phyloP scores from a whole-genome alignment of 164 flowering plant genomes.

The Sextonia rubra region DNA sequence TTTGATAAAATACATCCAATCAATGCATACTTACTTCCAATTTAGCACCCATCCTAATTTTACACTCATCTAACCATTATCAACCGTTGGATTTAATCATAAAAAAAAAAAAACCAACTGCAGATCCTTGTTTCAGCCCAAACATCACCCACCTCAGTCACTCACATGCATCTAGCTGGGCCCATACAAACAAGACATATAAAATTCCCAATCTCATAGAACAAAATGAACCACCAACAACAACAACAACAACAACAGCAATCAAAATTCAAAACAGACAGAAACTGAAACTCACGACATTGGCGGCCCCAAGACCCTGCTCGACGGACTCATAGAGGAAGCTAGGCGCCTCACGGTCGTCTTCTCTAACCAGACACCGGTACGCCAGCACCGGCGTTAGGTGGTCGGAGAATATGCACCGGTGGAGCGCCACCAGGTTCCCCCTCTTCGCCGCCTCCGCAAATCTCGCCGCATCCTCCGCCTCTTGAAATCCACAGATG shows the following conservation, averaged over 20 bases:
- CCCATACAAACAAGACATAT: background rate
- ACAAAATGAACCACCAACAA: too few species aligned
- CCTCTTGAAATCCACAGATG: conserved; percentile 11
- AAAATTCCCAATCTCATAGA: background rate
- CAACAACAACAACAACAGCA: background rate
- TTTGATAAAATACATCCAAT: too few species aligned
- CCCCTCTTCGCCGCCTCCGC: conserved; percentile 53
- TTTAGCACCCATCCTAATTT: too few species aligned
- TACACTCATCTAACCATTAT: too few species aligned
- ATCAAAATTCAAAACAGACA: too few species aligned
- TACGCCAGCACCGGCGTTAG: conserved; percentile 81
- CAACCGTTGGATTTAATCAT: too few species aligned
- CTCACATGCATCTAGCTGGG: background rate
- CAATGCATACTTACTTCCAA: too few species aligned
- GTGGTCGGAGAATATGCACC: conserved; percentile 69
- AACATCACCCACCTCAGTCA: too few species aligned
- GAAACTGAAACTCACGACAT: conserved; percentile 36
- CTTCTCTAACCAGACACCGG: conserved; percentile 80
- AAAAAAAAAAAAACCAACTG: too few species aligned
- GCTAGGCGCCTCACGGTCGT: conserved; percentile 78
- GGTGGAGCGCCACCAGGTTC: conserved; percentile 58
- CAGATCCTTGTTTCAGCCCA: too few species aligned
- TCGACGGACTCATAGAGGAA: conserved; percentile 77
- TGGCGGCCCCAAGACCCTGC: conserved; percentile 40
- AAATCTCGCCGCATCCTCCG: conserved; percentile 35